Base-by-base conservation (phyloP, 495 filamentous ascomycete species). In the Xylaria cubensis region DNA sequence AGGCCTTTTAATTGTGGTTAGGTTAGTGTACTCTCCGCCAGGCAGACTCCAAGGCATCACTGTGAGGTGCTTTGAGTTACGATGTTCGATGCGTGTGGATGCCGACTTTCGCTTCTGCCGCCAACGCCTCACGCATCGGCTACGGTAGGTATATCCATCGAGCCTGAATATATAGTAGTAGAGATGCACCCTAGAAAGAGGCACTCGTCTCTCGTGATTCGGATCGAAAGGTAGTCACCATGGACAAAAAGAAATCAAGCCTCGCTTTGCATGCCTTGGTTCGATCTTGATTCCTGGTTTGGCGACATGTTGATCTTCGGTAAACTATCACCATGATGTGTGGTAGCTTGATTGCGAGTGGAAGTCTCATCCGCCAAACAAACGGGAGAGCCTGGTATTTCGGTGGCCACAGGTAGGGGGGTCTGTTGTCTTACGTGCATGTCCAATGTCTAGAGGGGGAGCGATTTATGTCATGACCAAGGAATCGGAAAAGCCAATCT, bases 351-450 rank as follows among this genome's bases (percentile, higher is more conserved):
- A 34, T 55, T 46, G 64, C 34, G 7, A 55, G 50, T 50, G 19
- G 12, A 53, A 53, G 48, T 51, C 50, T 44, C 21, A 21, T 55
- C n/a, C 26, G 39, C 36, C n/a, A 29, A 67, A 26, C 21, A 17
- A 48, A 29, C 48, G 34, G 7, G 36, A 39, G 12, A 26, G 50
- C 26, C 36, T 34, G 19, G 34, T 19, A 29, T 34, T 53, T 53
- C 46, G 64, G n/a, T 39, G 64, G 64, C 26, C 44, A 53, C 32
- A 64, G n/a, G 62, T 29, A 64, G 41, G 6, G 65, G 56, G 48
- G 36, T 67, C 36, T 21, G 55, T 69, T 62, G 48, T 69, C 67
- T 69, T 59, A 71, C 69, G 24, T 71, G 69, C 59, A 63, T 48
- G 50, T 56, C 46, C 48, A 42, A 34, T 26, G 15, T 42, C 34